Evolutionary conservation across 2,329 filamentous ascomycete species (phyloP).

Genomic region (Sarocladiaceae sp.): DNA sequence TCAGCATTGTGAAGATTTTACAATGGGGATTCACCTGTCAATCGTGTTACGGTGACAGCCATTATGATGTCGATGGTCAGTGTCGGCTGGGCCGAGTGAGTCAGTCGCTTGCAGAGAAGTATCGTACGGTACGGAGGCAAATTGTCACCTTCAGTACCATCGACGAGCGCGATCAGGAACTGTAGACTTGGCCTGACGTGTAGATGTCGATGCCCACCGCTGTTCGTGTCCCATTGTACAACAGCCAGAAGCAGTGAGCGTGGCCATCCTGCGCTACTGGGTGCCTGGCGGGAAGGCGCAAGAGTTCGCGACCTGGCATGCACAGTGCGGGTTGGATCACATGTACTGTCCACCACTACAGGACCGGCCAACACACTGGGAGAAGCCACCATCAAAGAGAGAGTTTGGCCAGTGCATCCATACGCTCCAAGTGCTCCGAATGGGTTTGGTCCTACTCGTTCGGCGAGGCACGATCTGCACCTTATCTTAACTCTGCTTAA

Average conservation of each 20-base stretch:
- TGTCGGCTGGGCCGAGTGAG: neutral
- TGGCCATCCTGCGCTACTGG: neutral
- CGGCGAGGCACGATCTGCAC: neutral
- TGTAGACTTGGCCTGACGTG: neutral
- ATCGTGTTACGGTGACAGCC: neutral
- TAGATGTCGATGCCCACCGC: neutral
- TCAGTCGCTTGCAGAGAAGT: conserved; percentile 1
- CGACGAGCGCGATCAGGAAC: neutral
- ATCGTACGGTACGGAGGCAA: neutral
- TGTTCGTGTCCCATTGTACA: neutral
- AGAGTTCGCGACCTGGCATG: neutral
- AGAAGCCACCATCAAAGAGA: neutral
- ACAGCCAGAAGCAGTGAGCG: neutral
- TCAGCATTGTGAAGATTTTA: conserved; percentile 4
- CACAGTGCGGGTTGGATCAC: neutral
- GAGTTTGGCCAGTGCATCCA: neutral
- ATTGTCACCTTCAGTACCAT: neutral
- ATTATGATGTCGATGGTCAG: neutral
- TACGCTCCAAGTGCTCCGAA: neutral
- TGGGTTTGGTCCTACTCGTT: neutral
- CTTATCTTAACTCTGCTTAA: neutral
- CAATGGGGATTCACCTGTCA: neutral
- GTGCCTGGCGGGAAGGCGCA: neutral
- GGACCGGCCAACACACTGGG: no score
- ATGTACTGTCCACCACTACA: no score